Evolutionary conservation across 2,329 filamentous ascomycete species (phyloP).

Genomic region (Lomentospora prolificans): DNA sequence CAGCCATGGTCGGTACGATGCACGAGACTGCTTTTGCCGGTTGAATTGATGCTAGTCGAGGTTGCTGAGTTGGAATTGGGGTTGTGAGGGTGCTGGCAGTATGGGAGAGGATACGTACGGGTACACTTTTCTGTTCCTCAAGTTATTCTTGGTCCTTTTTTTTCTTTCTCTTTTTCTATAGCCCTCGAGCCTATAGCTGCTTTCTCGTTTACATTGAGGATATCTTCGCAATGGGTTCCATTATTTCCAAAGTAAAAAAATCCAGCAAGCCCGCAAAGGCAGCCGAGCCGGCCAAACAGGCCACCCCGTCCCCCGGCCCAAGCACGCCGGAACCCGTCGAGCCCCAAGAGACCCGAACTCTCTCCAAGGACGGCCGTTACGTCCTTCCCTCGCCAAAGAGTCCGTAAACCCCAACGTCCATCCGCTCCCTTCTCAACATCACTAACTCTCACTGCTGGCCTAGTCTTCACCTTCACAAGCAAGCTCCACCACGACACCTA

Average conservation of each 20-base stretch:
- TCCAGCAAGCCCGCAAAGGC: neutral
- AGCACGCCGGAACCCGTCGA: neutral
- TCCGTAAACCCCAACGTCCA: neutral
- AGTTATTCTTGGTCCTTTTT: too few species aligned
- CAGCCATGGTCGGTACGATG: too few species aligned
- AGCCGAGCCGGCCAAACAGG: neutral
- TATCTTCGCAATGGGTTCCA: neutral
- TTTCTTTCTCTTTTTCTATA: too few species aligned
- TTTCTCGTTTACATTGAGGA: too few species aligned
- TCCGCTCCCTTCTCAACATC: neutral
- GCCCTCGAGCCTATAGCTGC: too few species aligned
- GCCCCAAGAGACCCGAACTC: neutral
- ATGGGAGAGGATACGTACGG: too few species aligned
- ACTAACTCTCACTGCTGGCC: too few species aligned
- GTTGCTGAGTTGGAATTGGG: too few species aligned
- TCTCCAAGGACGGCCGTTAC: neutral
- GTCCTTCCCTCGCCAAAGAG: neutral
- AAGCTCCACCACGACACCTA: conserved; percentile 41
- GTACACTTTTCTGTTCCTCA: too few species aligned
- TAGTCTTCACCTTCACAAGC: conserved; percentile 17
- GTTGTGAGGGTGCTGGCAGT: too few species aligned
- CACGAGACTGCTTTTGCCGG: too few species aligned
- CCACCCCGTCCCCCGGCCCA: neutral
- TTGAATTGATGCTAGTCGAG: too few species aligned
- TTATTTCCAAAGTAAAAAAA: neutral